Evolutionary conservation across 2,329 filamentous ascomycete genomes (phyloP), one percentile per base, ranked within the genome.

Genomic region (Chaetomium sp.): DNA sequence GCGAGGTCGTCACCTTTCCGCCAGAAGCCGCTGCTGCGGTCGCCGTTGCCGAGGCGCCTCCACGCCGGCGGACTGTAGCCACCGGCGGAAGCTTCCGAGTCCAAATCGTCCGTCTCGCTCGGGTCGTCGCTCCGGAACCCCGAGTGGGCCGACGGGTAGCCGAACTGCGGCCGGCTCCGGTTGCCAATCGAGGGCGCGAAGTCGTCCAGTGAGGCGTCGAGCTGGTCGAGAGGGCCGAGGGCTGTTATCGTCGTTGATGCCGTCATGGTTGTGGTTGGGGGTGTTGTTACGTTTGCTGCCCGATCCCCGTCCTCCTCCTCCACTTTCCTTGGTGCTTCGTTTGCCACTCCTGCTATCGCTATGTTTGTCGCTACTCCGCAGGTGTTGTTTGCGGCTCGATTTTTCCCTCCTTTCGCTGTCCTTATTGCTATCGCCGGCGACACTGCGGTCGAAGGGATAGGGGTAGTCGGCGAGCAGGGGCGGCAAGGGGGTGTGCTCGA

Each of bases 51-150:
- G 76, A 86, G 83, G 69, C 83, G 83, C 73, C 83, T 80, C 85
- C 85, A 87, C 56, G 85, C 85, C 68, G 85, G 85, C 63, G 85
- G 85, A 72, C 82, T 85, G 78, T 83, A 87, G 67, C 83, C 84
- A 80, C 83, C 83, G 72, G 69, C 80, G 73, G 83, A 86, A 42
- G 72, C 70, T 47, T 75, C 76, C 68, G 70, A 71, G 47, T 68
- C 70, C 66, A 65, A 69, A 50, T 78, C 81, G 77, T 45, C 67
- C 65, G 63, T 60, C 66, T 70, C 70, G 69, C 66, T 78, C 71
- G 75, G 74, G 69, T 79, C 76, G 69, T 72, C 69, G 73, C 74
- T 77, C 73, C 76, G 74, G 77, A 79, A 80, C 55, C 75, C 78
- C 71, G 79, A 80, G 75, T 76, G 78, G 68, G 75, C 72, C 71